Percentiles rank a stretch among this genome's conserved stretches.
Conservation (phyloP, 306 rosid genomes). For the Glycine latifolia region DNA sequence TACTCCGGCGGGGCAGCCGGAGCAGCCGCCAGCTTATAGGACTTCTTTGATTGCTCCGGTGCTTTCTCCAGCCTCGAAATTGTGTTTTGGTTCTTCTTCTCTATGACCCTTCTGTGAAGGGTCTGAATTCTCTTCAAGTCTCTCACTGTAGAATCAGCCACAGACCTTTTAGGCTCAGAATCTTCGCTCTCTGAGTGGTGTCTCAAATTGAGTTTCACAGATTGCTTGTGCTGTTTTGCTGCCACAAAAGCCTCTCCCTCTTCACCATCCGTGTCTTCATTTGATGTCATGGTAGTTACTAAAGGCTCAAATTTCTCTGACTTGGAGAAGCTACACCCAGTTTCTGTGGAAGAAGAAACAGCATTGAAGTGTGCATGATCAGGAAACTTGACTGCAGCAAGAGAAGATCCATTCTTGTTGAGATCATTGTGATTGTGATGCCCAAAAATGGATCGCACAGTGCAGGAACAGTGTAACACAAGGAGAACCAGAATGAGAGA, state of each 20-base stretch:
- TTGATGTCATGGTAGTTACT: constrained; percentile 6
- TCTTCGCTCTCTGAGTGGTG: constrained; percentile 46
- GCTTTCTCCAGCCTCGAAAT: constrained; percentile 60
- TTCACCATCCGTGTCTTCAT: constrained; percentile 24
- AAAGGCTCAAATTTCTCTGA: constrained; percentile 43
- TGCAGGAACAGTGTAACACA: constrained; percentile 39
- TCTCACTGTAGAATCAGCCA: constrained; percentile 53
- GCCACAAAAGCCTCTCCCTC: neutral
- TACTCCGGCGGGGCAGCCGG: constrained; percentile 62
- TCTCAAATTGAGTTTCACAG: constrained; percentile 68
- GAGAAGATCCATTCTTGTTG: constrained; percentile 55
- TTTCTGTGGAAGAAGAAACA: constrained; percentile 50
- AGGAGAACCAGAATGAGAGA: constrained; percentile 41
- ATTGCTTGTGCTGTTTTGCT: constrained; percentile 35
- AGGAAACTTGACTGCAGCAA: constrained; percentile 69
- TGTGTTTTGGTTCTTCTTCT: constrained; percentile 80
- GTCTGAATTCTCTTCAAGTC: constrained; percentile 75
- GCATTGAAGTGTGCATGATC: constrained; percentile 64
- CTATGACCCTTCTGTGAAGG: constrained; percentile 64
- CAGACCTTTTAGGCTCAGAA: constrained; percentile 52
- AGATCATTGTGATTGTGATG: constrained; percentile 48
- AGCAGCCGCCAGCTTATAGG: constrained; percentile 8
- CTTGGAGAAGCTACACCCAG: constrained; percentile 56
- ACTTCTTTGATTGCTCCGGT: constrained; percentile 30
- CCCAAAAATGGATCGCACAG: constrained; percentile 41